Percentiles rank a stretch among this genome's conserved stretches.
These are phyloP conservation scores for Phytophthora palmivora DNA, from an alignment of 352 stramenopile species.

Conservation along the genomic window DNA sequence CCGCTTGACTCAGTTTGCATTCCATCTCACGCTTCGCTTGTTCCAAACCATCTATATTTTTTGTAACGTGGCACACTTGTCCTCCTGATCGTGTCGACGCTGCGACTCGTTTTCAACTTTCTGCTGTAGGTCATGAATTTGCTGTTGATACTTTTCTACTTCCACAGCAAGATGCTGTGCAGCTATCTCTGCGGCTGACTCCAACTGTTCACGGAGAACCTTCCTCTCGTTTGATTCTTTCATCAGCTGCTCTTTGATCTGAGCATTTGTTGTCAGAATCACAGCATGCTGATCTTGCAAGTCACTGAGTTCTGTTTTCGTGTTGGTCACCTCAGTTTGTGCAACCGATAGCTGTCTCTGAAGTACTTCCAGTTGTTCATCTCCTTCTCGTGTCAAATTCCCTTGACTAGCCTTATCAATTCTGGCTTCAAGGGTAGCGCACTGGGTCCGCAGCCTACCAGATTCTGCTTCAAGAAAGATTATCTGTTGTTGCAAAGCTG, in stretches of 20 bases:
- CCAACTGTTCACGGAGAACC: slow-evolving; percentile 44
- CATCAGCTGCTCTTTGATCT: slow-evolving; percentile 62
- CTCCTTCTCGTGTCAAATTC: background rate
- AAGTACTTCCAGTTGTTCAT: slow-evolving; percentile 19
- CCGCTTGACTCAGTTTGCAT: slow-evolving; percentile 21
- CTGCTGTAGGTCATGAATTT: slow-evolving; percentile 23
- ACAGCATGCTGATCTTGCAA: slow-evolving; percentile 49
- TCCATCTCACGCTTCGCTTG: slow-evolving; percentile 23
- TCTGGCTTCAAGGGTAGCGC: slow-evolving; percentile 22
- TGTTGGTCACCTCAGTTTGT: slow-evolving; percentile 16
- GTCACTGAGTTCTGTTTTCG: slow-evolving; percentile 43
- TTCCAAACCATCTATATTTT: slow-evolving; percentile 27
- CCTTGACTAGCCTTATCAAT: slow-evolving; percentile 1
- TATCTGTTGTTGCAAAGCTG: slow-evolving; percentile 14
- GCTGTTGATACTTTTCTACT: slow-evolving; percentile 16
- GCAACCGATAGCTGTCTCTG: slow-evolving; percentile 15
- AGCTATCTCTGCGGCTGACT: slow-evolving; percentile 23
- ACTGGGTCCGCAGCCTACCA: no score
- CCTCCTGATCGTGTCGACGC: slow-evolving; percentile 28
- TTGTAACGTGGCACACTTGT: slow-evolving; percentile 14
- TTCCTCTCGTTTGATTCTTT: slow-evolving; percentile 63
- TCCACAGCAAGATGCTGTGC: slow-evolving; percentile 2
- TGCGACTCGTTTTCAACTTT: slow-evolving; percentile 21
- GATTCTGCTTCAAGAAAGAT: slow-evolving; percentile 20
- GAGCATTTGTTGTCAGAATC: slow-evolving; percentile 48